Evolutionary conservation across 2,329 filamentous ascomycete genomes (phyloP), one percentile per base, ranked within the genome.

Genomic region (Exophiala lecanii-corni): DNA sequence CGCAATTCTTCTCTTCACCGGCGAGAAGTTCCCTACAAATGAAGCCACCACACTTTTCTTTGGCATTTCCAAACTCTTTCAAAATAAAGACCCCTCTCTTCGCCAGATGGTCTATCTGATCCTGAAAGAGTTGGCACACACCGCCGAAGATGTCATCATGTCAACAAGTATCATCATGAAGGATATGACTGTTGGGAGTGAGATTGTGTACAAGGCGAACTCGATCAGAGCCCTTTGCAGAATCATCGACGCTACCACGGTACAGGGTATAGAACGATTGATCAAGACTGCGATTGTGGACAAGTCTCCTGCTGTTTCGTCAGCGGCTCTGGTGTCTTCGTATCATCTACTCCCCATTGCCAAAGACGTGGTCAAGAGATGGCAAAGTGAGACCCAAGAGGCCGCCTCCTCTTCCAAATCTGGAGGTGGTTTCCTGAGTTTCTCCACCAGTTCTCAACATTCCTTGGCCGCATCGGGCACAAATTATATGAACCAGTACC

Each of bases 81-180:
- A 97, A 75, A 97, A 97, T 72, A 97, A 96, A 70, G 92, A 98
- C 83, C 86, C 89, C 60, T 91, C 88, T 59, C 76, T 98, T 63
- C 88, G 92, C 61, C 92, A 98, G 75, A 96, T 97, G 89, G 91
- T 98, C 39, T 94, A 97, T 72, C 77, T 97, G 55, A 83, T 96
- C 64, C 87, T 97, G 73, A 98, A 97, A 79, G 92, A 98, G 77
- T 76, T 98, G 60, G 88, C 91, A 56, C 81, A 82, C 66, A 95
- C 89, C 17, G 92, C 92, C 46, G 89, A 97, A 72, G 92, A 98
- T 75, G 94, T 96, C 54, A 98, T 98, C 65, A 97, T 98, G 92
- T 92, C 96, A 50, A 98, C 92, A 13, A 94, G 88, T 69, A 96
- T 91, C 57, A 96, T 98, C 58, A 98, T 97, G 92, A 98, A 98